These are phyloP conservation scores for Leccinum subtestaceum DNA, from an alignment of 768 basidiomycete species.

Conservation along the genomic window DNA sequence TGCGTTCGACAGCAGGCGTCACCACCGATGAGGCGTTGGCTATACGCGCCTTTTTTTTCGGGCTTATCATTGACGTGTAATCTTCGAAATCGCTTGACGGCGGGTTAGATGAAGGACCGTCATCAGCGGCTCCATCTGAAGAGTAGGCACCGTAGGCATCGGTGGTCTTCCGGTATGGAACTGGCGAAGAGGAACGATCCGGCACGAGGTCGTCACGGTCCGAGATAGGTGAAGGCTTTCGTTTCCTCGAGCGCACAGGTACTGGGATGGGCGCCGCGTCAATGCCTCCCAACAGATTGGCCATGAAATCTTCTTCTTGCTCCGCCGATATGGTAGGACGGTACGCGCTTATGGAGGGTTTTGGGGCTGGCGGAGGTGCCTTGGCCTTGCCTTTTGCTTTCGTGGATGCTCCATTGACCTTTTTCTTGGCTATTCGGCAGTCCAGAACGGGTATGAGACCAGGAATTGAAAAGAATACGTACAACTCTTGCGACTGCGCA, in stretches of 20 bases:
- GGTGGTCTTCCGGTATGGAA: conserved; percentile 33
- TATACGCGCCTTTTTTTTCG: conserved; percentile 60
- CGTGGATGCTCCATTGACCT: conserved; percentile 8
- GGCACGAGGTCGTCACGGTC: conserved; percentile 33
- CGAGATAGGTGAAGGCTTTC: conserved; percentile 57
- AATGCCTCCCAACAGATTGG: conserved; percentile 69
- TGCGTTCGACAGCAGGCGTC: conserved; percentile 53
- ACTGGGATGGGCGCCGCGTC: conserved; percentile 47
- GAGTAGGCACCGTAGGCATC: conserved; percentile 38
- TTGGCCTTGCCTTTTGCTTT: conserved; percentile 45
- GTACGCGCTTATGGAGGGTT: conserved; percentile 76
- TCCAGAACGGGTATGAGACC: conserved; percentile 5
- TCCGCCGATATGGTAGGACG: conserved; percentile 70
- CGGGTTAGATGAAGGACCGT: conserved; percentile 18
- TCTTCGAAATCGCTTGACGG: conserved; percentile 57
- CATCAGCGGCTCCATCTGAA: conserved; percentile 30
- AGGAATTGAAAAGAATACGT: conserved; percentile 12
- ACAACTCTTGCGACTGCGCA: conserved; percentile 41
- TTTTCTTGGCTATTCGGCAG: conserved; percentile 28
- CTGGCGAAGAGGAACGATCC: conserved; percentile 39
- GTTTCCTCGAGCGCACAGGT: conserved; percentile 50
- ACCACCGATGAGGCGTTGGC: conserved; percentile 41
- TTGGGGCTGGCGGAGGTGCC: conserved; percentile 46
- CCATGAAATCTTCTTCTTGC: conserved; percentile 90
- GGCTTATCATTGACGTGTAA: conserved; percentile 48